These are phyloP conservation scores for Lentinus brumalis DNA, from an alignment of 768 basidiomycete genomes.

Conservation along the genomic window DNA sequence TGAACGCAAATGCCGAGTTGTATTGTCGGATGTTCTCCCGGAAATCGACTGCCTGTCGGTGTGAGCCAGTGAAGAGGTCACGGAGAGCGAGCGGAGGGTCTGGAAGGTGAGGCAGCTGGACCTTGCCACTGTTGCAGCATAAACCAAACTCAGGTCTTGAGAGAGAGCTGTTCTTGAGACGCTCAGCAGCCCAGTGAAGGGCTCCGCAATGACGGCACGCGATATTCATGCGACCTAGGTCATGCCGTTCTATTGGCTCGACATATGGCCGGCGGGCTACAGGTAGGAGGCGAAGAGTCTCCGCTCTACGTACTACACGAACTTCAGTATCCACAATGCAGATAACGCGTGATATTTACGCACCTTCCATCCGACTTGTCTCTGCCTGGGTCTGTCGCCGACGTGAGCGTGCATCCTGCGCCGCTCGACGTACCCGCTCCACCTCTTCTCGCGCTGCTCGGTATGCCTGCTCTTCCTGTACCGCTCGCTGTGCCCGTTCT, in stretches of 20 bases:
- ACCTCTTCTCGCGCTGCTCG: too few species aligned
- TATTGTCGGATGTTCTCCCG: conserved; percentile 41
- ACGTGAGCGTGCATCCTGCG: too few species aligned
- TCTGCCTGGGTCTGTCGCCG: too few species aligned
- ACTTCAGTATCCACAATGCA: too few species aligned
- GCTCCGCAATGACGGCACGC: conserved; percentile 37
- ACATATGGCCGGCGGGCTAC: neutral
- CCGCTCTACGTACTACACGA: too few species aligned
- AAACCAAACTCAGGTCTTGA: conserved; percentile 31
- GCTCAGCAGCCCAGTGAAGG: conserved; percentile 39
- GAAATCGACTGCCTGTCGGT: conserved; percentile 31
- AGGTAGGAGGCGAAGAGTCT: too few species aligned
- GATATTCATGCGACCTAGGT: conserved; percentile 38
- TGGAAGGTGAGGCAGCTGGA: conserved; percentile 27
- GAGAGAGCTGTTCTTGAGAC: conserved; percentile 15
- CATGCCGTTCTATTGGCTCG: neutral
- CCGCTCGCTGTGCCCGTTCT: too few species aligned
- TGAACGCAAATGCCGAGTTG: conserved; percentile 44
- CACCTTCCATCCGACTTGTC: too few species aligned
- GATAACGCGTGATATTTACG: too few species aligned
- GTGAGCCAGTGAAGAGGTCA: conserved; percentile 18
- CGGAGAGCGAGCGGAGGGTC: conserved; percentile 30
- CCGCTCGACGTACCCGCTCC: too few species aligned
- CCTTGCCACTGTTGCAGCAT: conserved; percentile 41
- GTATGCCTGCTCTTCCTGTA: too few species aligned